These are phyloP conservation scores for Claviceps pazoutovae DNA, from an alignment of 2,329 filamentous ascomycete genomes.

Conservation along the genomic window DNA sequence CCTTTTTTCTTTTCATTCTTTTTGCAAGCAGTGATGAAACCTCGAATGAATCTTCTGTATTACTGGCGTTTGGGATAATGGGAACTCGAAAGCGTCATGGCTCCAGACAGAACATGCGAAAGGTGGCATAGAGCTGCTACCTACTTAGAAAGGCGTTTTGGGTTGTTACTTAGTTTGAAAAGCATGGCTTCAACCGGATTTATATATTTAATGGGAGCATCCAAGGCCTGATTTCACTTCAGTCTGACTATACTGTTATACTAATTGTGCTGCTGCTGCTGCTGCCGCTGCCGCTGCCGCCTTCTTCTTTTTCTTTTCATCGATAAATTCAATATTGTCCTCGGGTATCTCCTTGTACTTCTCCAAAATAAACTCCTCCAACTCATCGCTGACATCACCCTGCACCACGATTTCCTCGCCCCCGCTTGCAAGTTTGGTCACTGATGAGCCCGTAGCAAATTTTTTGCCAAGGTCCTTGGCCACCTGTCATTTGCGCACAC, in stretches of 20 bases:
- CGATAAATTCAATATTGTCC: slow-evolving; percentile 87
- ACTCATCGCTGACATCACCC: slow-evolving; percentile 89
- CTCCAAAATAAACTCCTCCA: slow-evolving; percentile 80
- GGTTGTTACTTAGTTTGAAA: neutral
- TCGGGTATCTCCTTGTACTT: slow-evolving; percentile 84
- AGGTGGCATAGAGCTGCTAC: neutral
- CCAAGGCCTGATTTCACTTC: neutral
- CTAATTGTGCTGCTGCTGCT: neutral
- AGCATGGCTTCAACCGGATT: neutral
- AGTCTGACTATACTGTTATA: neutral
- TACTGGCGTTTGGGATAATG: neutral
- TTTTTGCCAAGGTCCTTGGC: slow-evolving; percentile 98
- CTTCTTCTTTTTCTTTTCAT: slow-evolving; percentile 84
- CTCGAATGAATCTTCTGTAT: neutral
- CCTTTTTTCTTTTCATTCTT: neutral
- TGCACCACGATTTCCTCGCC: slow-evolving; percentile 97
- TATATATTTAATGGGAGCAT: slow-evolving; percentile 1
- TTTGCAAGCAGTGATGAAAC: neutral
- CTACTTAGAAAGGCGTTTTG: neutral
- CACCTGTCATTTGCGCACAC: slow-evolving; percentile 27
- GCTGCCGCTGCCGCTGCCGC: slow-evolving; percentile 4
- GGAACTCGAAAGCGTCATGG: neutral
- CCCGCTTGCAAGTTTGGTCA: slow-evolving; percentile 75
- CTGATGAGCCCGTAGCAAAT: slow-evolving; percentile 85
- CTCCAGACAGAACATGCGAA: neutral